Percentiles rank a stretch among this genome's conserved stretches.
phyloP scores from a whole-genome alignment of 805 yeast genomes.

The Nakazawaea molendinolei region DNA sequence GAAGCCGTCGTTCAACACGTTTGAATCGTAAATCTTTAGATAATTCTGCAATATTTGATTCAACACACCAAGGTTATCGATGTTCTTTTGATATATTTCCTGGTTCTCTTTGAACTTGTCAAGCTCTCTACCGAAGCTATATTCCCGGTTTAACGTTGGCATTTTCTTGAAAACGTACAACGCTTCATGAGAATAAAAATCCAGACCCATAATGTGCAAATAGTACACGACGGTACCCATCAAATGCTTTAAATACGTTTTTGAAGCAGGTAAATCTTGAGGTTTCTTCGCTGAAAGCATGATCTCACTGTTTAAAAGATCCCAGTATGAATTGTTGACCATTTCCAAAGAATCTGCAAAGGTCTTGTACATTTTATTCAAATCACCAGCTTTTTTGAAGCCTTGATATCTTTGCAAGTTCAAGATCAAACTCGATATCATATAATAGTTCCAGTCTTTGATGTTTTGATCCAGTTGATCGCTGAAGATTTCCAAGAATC shows the following conservation, averaged over 20 bases:
- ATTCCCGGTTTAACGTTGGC: slow-evolving; percentile 1
- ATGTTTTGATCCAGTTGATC: slow-evolving; percentile 1
- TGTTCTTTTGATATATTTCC: slow-evolving; percentile 4
- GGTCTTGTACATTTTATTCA: slow-evolving; percentile 4
- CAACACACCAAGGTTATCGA: neutral
- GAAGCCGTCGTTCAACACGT: slow-evolving; percentile 4
- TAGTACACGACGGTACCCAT: slow-evolving; percentile 10
- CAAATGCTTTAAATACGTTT: slow-evolving; percentile 5
- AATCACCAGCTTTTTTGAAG: slow-evolving; percentile 1
- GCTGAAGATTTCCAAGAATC: slow-evolving; percentile 3
- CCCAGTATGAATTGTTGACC: slow-evolving; percentile 10
- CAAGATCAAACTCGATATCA: slow-evolving; percentile 3
- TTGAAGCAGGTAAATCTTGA: slow-evolving; percentile 1
- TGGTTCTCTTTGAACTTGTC: slow-evolving; percentile 2
- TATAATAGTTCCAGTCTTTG: slow-evolving; percentile 9
- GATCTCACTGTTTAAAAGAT: slow-evolving; percentile 10
- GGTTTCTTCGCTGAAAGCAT: slow-evolving; percentile 6
- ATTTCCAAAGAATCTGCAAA: neutral
- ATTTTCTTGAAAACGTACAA: slow-evolving; percentile 9
- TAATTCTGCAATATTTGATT: slow-evolving; percentile 2
- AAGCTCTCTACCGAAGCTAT: neutral
- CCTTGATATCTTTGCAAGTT: neutral
- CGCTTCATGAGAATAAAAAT: slow-evolving; percentile 5
- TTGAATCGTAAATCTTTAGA: slow-evolving; percentile 7
- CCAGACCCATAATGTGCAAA: slow-evolving; percentile 6